Conservation (phyloP, 2,329 filamentous ascomycete species). For the Ceratocystis harringtonii region DNA sequence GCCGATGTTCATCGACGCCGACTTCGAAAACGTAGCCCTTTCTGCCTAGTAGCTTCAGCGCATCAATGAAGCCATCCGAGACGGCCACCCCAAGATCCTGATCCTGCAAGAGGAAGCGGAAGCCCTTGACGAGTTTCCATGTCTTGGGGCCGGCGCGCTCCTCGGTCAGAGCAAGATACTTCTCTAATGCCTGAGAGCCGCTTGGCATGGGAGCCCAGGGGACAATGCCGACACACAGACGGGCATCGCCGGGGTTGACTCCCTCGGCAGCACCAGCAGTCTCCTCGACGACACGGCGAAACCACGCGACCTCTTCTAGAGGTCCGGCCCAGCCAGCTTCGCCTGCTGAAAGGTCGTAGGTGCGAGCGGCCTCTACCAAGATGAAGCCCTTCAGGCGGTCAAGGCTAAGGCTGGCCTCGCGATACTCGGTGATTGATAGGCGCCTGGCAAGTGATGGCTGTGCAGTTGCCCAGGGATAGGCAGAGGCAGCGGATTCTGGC, state of each 20-base stretch:
- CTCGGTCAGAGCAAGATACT: slow-evolving; percentile 49
- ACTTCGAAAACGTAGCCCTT: slow-evolving; percentile 62
- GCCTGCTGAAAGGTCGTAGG: slow-evolving; percentile 39
- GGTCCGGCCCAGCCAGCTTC: slow-evolving; percentile 46
- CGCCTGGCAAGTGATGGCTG: slow-evolving; percentile 45
- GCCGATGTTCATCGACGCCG: slow-evolving; percentile 65
- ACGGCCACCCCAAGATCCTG: slow-evolving; percentile 54
- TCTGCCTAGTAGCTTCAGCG: slow-evolving; percentile 48
- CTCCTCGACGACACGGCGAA: slow-evolving; percentile 51
- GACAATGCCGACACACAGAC: slow-evolving; percentile 53
- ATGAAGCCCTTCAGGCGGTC: slow-evolving; percentile 51
- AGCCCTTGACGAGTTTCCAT: slow-evolving; percentile 58
- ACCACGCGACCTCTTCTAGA: slow-evolving; percentile 55
- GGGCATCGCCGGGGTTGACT: slow-evolving; percentile 33
- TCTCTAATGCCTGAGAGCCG: slow-evolving; percentile 41
- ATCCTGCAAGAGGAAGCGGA: slow-evolving; percentile 71
- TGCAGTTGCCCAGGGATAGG: slow-evolving; percentile 54
- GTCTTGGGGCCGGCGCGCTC: slow-evolving; percentile 43
- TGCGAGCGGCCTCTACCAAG: slow-evolving; percentile 70
- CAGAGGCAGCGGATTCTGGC: slow-evolving; percentile 48
- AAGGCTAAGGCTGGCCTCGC: slow-evolving; percentile 29
- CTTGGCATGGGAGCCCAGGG: slow-evolving; percentile 75
- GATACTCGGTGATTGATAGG: slow-evolving; percentile 51
- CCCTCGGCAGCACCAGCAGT: slow-evolving; percentile 41
- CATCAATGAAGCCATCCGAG: slow-evolving; percentile 46